phyloP scores from a whole-genome alignment of 2,329 filamentous ascomycete genomes.

The Orbilia oligospora region DNA sequence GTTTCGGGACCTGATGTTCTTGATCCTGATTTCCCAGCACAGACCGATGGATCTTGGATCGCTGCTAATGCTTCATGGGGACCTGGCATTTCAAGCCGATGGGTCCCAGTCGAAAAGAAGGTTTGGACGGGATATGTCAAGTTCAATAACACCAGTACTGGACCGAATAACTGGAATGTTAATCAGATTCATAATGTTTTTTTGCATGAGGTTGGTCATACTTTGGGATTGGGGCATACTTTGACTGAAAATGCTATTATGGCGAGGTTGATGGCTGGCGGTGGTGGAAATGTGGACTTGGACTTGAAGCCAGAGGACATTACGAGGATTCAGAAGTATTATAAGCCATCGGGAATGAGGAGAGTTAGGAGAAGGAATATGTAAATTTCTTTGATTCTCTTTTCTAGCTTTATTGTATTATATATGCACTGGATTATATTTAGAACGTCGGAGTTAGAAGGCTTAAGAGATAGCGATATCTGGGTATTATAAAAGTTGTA shows the following conservation, averaged over 20 bases:
- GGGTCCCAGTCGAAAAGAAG: not conserved
- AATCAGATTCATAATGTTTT: slow-evolving; percentile 25
- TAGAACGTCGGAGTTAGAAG: not conserved
- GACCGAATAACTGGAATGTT: slow-evolving; percentile 17
- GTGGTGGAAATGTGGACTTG: not conserved
- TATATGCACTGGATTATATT: not conserved
- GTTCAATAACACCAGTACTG: slow-evolving; percentile 20
- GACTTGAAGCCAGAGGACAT: not conserved
- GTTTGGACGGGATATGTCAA: slow-evolving; percentile 4
- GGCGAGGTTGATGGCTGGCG: slow-evolving; percentile 1
- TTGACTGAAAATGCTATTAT: not conserved
- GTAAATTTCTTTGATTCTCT: not conserved
- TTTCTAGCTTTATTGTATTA: not conserved
- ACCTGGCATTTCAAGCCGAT: not conserved
- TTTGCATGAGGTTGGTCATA: slow-evolving; percentile 30
- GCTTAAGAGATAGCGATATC: not conserved
- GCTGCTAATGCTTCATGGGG: slow-evolving; percentile 18
- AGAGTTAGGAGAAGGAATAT: not conserved
- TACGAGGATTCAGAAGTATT: not conserved
- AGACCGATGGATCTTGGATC: not conserved
- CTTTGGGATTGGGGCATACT: slow-evolving; percentile 15
- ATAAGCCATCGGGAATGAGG: not conserved
- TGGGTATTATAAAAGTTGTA: not conserved
- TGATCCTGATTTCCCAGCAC: slow-evolving; percentile 14
- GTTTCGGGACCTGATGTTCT: not conserved